These are phyloP conservation scores for Myxozyma lipomycoides DNA, from an alignment of 805 yeast species.

Conservation along the genomic window DNA sequence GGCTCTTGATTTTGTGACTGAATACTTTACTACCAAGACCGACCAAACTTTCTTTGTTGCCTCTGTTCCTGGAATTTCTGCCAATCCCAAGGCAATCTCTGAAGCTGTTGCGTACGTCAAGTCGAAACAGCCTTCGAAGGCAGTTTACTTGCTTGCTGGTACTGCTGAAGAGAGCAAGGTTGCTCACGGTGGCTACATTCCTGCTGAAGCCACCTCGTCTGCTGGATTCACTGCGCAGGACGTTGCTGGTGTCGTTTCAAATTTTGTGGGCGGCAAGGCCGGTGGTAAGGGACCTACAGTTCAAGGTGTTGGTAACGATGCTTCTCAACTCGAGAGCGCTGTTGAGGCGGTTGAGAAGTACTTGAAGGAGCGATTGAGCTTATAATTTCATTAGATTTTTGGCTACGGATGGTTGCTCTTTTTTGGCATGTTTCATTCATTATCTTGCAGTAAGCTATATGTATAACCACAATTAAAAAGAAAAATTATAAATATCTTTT, in stretches of 20 bases:
- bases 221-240: constrained; percentile 68
- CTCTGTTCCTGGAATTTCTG: constrained; percentile 59
- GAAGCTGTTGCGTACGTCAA: constrained; percentile 86
- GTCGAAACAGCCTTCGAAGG: constrained; percentile 66
- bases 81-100: constrained; percentile 89
- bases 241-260: constrained; percentile 66
- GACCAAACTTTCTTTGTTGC: constrained; percentile 57
- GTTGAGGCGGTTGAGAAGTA: constrained; percentile 61
- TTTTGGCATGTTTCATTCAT: too few species aligned
- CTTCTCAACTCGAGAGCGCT: constrained; percentile 66
- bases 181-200: constrained; percentile 92
- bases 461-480: too few species aligned
- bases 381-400: too few species aligned
- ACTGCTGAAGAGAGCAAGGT: constrained; percentile 51
- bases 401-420: too few species aligned
- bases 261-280: constrained; percentile 87
- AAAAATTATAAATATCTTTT: too few species aligned
- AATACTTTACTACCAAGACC: constrained; percentile 57
- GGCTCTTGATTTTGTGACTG: constrained; percentile 70
- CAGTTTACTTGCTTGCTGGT: constrained; percentile 78
- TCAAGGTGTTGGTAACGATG: constrained; percentile 94
- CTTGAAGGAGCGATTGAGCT: constrained; percentile 43
- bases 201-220: constrained; percentile 62
- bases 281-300: constrained; percentile 97
- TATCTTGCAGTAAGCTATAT: too few species aligned